Evolutionary conservation across 805 yeast species (phyloP), one percentile per base, ranked within the genome.

Genomic region (Sugiyamaella floridensis): DNA sequence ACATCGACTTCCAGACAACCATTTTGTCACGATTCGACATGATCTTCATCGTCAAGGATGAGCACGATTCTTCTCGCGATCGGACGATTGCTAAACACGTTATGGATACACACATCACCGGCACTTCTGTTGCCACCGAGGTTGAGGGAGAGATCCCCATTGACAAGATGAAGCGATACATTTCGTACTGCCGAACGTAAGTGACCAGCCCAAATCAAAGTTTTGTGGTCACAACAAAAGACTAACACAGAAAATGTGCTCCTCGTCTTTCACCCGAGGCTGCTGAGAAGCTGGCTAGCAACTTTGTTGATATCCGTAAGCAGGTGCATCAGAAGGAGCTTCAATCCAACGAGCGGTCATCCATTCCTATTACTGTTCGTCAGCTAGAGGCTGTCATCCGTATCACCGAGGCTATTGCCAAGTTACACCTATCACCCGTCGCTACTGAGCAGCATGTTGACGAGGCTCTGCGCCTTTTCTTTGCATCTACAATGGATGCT

Each of bases 401-500:
- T 73, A 93, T 93, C 51, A 81, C 97, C 1, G 99, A 93, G 71
- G 80, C 96, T 0, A 72, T 93, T 52, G 99, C 99, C 7, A 93
- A 93, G 68, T 68, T 93, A 54, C 83, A 83, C 52, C 72, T 93
- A 52, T 77, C 85, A 12, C 92, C 97, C 1, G 77, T 89, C 15
- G 98, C 97, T 2, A 78, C 81, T 8, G 93, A 82, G 61, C 84
- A 80, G 58, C 98, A 93, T 65, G 99, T 93, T 28, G 92, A 88
- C 62, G 99, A 93, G 67, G 97, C 98, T 0, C 87, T 93, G 56
- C 74, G 99, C 63, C 73, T 93, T 56, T 93, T 93, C 70, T 87
- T 87, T 55, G 97, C 99, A 0, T 93, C 99, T 1, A 93, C 99
- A 0, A 89, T 93, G 95, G 90, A 90, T 65, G 99, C 99, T 0